Conservation (phyloP, 148 eudicot species). For the Rhododendron molle region DNA sequence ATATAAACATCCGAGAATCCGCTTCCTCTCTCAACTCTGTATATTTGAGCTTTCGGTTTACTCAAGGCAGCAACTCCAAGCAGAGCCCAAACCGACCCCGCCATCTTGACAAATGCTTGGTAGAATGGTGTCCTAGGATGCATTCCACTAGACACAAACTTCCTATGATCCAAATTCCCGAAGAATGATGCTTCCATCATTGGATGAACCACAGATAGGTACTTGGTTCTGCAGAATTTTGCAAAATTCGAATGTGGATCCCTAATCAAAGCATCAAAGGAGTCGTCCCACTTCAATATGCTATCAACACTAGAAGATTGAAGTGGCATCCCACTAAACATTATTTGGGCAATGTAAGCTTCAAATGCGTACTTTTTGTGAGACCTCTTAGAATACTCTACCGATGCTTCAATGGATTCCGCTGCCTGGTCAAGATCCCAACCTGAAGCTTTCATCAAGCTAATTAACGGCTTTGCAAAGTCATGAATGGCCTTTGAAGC, state of each 20-base stretch:
- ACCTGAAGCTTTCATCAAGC: slow-evolving; percentile 44
- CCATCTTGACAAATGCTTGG: slow-evolving; percentile 45
- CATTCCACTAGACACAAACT: slow-evolving; percentile 29
- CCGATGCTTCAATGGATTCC: slow-evolving; percentile 30
- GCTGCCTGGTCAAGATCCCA: slow-evolving; percentile 62
- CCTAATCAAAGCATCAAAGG: slow-evolving; percentile 27
- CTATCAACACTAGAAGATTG: slow-evolving; percentile 7
- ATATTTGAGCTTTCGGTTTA: slow-evolving; percentile 34
- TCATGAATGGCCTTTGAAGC: slow-evolving; percentile 40
- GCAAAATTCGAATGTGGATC: slow-evolving; percentile 45
- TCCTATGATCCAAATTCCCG: slow-evolving; percentile 52
- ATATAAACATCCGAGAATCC: slow-evolving; percentile 37
- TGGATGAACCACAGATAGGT: slow-evolving; percentile 45
- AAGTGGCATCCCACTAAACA: slow-evolving; percentile 32
- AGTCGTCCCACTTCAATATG: slow-evolving; percentile 29
- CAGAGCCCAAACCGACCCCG: slow-evolving; percentile 45
- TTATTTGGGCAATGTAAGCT: slow-evolving; percentile 45
- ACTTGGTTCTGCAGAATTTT: slow-evolving; percentile 44
- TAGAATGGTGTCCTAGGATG: slow-evolving; percentile 53
- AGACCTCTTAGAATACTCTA: slow-evolving; percentile 31
- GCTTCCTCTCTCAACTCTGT: slow-evolving; percentile 36
- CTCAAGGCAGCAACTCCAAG: slow-evolving; percentile 17
- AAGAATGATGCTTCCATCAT: slow-evolving; percentile 53
- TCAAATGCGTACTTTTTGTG: slow-evolving; percentile 58
- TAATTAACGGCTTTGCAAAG: slow-evolving; percentile 44